Evolutionary conservation across 2,329 filamentous ascomycete genomes (phyloP).

Genomic region (Phyllosticta citriasiana): DNA sequence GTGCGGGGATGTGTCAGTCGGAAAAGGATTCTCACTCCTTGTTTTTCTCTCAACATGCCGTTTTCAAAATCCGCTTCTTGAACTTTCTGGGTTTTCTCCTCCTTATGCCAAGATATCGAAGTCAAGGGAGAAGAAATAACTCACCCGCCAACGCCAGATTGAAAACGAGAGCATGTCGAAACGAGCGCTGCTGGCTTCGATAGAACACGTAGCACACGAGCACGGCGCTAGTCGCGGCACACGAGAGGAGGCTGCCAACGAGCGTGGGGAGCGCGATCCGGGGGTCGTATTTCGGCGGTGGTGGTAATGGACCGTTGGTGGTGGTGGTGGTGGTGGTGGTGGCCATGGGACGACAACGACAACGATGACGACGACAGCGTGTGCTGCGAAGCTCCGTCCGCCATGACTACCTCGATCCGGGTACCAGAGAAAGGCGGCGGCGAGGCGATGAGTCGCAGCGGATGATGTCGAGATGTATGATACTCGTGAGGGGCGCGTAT

Average conservation of each 20-base stretch:
- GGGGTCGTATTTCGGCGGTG: background rate
- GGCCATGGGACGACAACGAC: background rate
- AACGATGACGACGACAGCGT: background rate
- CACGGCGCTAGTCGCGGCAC: constrained; percentile 13
- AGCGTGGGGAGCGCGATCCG: constrained; percentile 13
- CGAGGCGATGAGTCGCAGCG: too few species aligned
- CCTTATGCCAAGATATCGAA: too few species aligned
- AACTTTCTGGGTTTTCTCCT: background rate
- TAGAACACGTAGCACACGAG: constrained; percentile 16
- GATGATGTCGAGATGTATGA: too few species aligned
- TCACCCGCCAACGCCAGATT: constrained; percentile 18
- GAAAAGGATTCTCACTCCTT: too few species aligned
- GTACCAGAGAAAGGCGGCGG: too few species aligned
- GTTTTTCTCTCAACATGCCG: too few species aligned
- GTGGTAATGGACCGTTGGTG: too few species aligned
- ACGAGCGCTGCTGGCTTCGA: constrained; percentile 14
- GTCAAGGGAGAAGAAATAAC: background rate
- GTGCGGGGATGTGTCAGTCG: constrained; percentile 14
- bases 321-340: background rate
- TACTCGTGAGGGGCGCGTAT: too few species aligned
- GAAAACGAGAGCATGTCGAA: constrained; percentile 17
- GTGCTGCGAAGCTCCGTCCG: background rate
- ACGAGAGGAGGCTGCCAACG: constrained; percentile 17
- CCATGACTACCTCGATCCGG: background rate
- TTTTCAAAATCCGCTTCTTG: background rate